phyloP scores from a whole-genome alignment of 2,329 filamentous ascomycete species.

The Podosphaera xanthii region DNA sequence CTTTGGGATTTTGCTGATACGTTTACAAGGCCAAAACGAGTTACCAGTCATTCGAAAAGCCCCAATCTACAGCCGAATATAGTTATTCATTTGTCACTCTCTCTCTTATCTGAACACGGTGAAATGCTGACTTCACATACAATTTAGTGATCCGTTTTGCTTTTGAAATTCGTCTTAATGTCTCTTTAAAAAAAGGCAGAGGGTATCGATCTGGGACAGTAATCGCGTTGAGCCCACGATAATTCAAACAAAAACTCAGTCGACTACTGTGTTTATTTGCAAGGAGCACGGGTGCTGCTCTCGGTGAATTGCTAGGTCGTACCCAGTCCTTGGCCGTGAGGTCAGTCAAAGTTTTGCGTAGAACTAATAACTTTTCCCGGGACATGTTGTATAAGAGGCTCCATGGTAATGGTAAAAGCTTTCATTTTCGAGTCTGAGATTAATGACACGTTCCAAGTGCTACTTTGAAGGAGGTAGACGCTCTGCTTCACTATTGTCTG shows the following conservation, averaged over 20 bases:
- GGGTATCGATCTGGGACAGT: slow-evolving; percentile 1
- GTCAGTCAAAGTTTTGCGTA: no score
- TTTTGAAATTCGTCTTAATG: no score
- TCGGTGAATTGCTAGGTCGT: background rate
- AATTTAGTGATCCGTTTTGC: background rate
- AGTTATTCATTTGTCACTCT: background rate
- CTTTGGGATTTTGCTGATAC: background rate
- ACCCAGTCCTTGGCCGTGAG: no score
- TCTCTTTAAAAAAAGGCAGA: background rate
- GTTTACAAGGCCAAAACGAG: background rate
- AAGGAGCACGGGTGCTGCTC: background rate
- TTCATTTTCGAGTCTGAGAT: background rate
- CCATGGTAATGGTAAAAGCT: background rate
- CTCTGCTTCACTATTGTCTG: background rate
- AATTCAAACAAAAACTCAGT: background rate
- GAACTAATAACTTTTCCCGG: no score
- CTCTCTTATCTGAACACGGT: background rate
- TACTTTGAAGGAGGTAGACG: background rate
- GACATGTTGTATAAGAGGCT: background rate
- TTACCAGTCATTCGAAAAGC: background rate
- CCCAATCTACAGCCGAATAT: background rate
- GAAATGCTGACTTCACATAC: background rate
- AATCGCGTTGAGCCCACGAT: slow-evolving; percentile 1
- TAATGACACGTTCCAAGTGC: background rate
- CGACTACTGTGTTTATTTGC: background rate